A percentile compares a stretch with the other conserved stretches of the same genome.
Evolutionary conservation across 2,329 filamentous ascomycete species (phyloP).

Genomic region (Apiospora marii): DNA sequence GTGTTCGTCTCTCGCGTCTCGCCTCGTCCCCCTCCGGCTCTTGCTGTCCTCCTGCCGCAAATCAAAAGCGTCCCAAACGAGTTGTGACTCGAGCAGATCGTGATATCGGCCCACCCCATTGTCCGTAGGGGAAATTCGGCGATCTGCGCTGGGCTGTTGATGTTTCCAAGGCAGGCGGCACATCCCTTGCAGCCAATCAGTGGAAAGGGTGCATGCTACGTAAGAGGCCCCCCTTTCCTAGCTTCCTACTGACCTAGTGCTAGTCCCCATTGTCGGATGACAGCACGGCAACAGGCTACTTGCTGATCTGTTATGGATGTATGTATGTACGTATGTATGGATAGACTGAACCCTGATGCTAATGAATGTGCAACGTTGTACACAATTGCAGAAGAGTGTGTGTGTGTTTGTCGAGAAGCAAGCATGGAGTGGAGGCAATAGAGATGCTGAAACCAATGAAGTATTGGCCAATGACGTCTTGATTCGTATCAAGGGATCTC

Average conservation of each 20-base stretch:
- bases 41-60: background rate
- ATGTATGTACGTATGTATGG: background rate
- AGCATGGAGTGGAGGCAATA: background rate
- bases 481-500: background rate
- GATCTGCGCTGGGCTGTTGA: conserved; percentile 3
- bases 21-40: conserved; percentile 3
- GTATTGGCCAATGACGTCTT: background rate
- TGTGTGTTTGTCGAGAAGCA: background rate
- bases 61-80: background rate
- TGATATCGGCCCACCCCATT: background rate
- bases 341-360: background rate
- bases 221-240: background rate
- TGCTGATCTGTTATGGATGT: background rate
- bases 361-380: conserved; percentile 8
- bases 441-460: background rate
- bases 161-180: background rate
- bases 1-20: background rate
- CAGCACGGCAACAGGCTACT: conserved; percentile 9
- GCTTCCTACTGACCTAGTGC: conserved; percentile 6
- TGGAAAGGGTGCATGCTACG: background rate
- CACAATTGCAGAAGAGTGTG: background rate
- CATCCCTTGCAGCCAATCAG: conserved; percentile 13
- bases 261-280: conserved; percentile 10
- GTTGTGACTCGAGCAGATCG: background rate
- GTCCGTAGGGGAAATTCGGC: background rate